These are phyloP conservation scores for Artemisia annua DNA, from an alignment of 129 eudicot species.

Conservation along the genomic window DNA sequence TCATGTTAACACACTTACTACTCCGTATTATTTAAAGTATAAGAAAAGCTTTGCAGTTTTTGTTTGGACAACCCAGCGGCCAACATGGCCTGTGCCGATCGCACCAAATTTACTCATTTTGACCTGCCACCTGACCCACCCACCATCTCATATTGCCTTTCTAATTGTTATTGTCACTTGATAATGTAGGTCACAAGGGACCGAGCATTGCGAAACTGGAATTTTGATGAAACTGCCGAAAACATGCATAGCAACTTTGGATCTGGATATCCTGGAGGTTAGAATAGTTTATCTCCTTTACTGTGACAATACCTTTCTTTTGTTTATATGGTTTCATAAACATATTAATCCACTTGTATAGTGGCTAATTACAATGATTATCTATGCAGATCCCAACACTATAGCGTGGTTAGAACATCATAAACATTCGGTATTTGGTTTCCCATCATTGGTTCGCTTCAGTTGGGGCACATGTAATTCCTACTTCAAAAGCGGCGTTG, in stretches of 20 bases:
- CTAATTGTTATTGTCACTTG: neutral
- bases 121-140: neutral
- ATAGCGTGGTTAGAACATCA: conserved; percentile 91
- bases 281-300: conserved; percentile 6
- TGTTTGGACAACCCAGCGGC: no score
- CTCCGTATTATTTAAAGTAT: neutral
- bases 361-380: conserved; percentile 1
- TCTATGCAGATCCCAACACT: conserved; percentile 73
- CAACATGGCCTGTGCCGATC: no score
- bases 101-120: neutral
- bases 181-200: conserved; percentile 86
- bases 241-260: conserved; percentile 78
- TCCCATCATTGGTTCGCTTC: conserved; percentile 93
- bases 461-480: conserved; percentile 97
- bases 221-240: conserved; percentile 83
- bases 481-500: conserved; percentile 66
- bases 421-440: conserved; percentile 82
- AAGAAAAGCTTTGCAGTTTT: neutral
- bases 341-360: neutral
- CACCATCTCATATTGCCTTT: conserved; percentile 8
- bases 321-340: neutral
- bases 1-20: neutral
- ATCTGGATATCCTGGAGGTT: conserved; percentile 98
- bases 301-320: neutral
- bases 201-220: conserved; percentile 76